Evolutionary conservation across 2,329 filamentous ascomycete genomes (phyloP).

Genomic region (Nothomitra cinnamomea): DNA sequence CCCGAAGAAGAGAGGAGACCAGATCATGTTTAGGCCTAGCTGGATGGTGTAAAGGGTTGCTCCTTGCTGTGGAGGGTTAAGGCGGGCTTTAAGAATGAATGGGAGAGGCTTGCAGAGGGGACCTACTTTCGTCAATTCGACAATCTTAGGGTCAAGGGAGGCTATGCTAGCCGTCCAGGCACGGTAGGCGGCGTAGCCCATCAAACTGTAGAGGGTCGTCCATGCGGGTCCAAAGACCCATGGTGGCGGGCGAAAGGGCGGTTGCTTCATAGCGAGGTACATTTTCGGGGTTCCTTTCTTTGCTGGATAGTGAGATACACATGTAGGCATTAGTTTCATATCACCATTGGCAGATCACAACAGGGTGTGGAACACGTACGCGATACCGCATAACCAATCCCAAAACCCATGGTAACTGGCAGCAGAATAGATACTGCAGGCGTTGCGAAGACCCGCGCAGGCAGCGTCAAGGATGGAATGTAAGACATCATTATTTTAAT

Average conservation of each 20-base stretch:
- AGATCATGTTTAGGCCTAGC: conserved; percentile 67
- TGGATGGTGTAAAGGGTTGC: conserved; percentile 75
- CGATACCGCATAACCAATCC: conserved; percentile 51
- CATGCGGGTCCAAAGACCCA: conserved; percentile 43
- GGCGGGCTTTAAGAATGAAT: background rate
- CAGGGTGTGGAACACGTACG: conserved; percentile 30
- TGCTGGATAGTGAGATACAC: conserved; percentile 16
- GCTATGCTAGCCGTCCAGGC: conserved; percentile 48
- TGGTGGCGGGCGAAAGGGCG: conserved; percentile 42
- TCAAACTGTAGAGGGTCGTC: conserved; percentile 44
- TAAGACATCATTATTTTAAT: conserved; percentile 52
- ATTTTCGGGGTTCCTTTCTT: conserved; percentile 40
- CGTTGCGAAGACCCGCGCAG: conserved; percentile 51
- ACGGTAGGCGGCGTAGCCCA: conserved; percentile 80
- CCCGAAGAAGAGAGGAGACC: conserved; percentile 91
- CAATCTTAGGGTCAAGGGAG: conserved; percentile 37
- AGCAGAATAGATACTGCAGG: conserved; percentile 59
- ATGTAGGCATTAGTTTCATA: background rate
- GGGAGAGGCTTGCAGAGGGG: background rate
- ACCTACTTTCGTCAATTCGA: conserved; percentile 37
- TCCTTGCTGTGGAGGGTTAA: conserved; percentile 28
- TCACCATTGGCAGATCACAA: background rate
- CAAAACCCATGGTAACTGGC: conserved; percentile 54
- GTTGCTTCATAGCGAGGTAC: conserved; percentile 51
- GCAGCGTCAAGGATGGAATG: conserved; percentile 62